phyloP scores from a whole-genome alignment of 345 rosid genomes.

The Hypericum androsaemum region DNA sequence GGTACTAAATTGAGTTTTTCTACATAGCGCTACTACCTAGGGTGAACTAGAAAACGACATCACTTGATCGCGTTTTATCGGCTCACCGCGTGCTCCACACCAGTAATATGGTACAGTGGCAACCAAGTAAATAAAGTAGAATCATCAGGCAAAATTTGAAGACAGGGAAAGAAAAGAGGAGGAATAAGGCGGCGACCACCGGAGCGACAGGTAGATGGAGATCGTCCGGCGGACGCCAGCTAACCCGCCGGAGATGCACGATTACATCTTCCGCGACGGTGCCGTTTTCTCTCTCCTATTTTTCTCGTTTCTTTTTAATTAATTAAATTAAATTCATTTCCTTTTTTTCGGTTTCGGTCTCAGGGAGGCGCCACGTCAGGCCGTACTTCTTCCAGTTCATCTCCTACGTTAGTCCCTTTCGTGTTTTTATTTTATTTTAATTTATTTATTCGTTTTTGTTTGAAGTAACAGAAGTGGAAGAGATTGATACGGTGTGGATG shows the following conservation, averaged over 20 bases:
- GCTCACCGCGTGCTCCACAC: too few species aligned
- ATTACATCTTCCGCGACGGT: constrained; percentile 68
- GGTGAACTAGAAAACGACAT: too few species aligned
- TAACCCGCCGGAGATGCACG: constrained; percentile 49
- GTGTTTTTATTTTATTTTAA: not conserved
- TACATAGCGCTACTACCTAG: too few species aligned
- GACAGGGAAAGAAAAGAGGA: too few species aligned
- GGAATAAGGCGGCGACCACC: too few species aligned
- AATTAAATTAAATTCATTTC: not conserved
- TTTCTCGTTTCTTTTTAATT: not conserved
- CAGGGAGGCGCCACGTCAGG: constrained; percentile 77
- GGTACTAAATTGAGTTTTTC: too few species aligned
- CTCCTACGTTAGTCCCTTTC: constrained; percentile 46
- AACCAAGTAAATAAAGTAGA: too few species aligned
- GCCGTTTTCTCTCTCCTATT: not conserved
- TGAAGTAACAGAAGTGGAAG: too few species aligned
- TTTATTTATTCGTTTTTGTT: too few species aligned
- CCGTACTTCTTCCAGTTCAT: constrained; percentile 86
- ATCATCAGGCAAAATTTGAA: too few species aligned
- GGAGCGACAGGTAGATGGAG: constrained; percentile 26
- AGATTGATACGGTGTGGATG: not conserved
- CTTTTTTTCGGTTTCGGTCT: constrained; percentile 14
- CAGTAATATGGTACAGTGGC: too few species aligned
- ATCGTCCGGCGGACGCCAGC: constrained; percentile 57
- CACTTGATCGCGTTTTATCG: too few species aligned